Evolutionary conservation across 495 filamentous ascomycete species (phyloP), one percentile per base, ranked within the genome.

Genomic region (Amorphotheca resinae): DNA sequence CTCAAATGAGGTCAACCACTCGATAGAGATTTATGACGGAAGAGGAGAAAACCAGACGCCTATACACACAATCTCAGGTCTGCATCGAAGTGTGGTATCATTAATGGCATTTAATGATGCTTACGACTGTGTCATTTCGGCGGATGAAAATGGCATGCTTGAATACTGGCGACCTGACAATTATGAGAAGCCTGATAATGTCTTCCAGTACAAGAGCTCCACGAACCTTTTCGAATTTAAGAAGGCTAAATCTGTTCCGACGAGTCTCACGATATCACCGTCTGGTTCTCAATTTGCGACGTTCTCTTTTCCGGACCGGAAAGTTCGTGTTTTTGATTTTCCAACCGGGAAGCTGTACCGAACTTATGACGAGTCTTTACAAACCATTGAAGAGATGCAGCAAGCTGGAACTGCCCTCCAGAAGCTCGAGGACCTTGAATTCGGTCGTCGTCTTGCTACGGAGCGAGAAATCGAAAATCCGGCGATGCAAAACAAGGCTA

Each of bases 201-300:
- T 99, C 14, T 99, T 93, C 56, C 70, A 82, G 36, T 81, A 82
- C 54, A 99, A 99, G 58, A 91, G 84, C 55, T 79, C 79, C 2
- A 99, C 91, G 9, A 86, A 82, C 42, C 70, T 99, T 2, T 96
- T 99, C 58, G 89, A 93, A 25, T 99, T 96, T 66, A 95, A 93
- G 54, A 96, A 87, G 62, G 72, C 85, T 32, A 96, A 94, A 57
- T 89, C 86, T 0, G 70, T 80, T 0, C 87, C 91, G 0, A 72
- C 82, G 12, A 82, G 83, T n/a, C 63, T 99, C 35, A 85, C 82
- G 0, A 73, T 99, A 32, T 94, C 88, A 0, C 85, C 88, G 0
- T 81, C 82, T 0, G 83, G 86, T 5, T 71, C 76, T 22, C 82
- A 84, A 16, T 95, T 96, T 56, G 84, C 82, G 3, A 87, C 87